Evolutionary conservation across 495 filamentous ascomycete species (phyloP).

Genomic region (Talaromyces thailandensis): DNA sequence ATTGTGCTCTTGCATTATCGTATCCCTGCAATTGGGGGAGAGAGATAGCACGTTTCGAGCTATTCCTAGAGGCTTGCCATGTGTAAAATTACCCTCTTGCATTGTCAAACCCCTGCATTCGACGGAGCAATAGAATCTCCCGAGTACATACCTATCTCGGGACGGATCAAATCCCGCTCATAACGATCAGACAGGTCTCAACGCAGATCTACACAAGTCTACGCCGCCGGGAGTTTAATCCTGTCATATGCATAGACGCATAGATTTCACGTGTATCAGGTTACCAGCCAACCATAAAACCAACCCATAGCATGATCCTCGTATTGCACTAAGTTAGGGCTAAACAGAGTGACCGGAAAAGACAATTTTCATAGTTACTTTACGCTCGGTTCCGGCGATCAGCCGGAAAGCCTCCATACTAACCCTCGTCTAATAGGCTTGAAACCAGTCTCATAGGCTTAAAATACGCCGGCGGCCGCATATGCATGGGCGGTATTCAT

Average conservation of each 20-base stretch:
- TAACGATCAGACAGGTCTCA: neutral
- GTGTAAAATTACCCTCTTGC: neutral
- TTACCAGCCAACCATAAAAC: neutral
- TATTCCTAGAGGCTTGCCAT: neutral
- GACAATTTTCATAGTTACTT: neutral
- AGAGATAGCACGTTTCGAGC: neutral
- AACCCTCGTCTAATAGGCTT: neutral
- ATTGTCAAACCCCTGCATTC: neutral
- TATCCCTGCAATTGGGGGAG: neutral
- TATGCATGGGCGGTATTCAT: neutral
- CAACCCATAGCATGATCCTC: neutral
- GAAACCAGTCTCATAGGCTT: neutral
- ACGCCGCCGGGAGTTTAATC: neutral
- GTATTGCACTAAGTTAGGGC: neutral
- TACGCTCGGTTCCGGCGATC: neutral
- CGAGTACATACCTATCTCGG: neutral
- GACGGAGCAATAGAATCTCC: neutral
- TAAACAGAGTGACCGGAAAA: neutral
- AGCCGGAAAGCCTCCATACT: neutral
- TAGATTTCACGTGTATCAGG: neutral
- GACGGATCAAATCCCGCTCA: neutral
- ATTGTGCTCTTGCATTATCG: neutral
- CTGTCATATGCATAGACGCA: neutral
- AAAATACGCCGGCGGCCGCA: neutral
- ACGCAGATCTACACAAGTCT: neutral